A percentile compares a stretch with the other conserved stretches of the same genome.
Evolutionary conservation across 2,329 filamentous ascomycete species (phyloP).

Genomic region (Aspergillus amoenus): DNA sequence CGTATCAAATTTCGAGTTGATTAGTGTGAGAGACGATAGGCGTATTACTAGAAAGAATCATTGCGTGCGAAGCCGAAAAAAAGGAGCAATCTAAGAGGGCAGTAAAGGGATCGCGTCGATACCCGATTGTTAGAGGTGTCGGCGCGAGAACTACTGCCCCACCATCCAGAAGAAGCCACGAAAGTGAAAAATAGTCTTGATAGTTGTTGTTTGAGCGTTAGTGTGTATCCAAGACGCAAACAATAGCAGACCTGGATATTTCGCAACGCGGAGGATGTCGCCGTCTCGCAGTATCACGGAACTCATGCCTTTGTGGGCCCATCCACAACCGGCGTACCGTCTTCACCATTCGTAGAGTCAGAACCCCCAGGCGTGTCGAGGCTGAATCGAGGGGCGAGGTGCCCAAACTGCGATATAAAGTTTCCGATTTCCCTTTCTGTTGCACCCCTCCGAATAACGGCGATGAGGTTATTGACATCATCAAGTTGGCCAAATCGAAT

Average conservation of each 20-base stretch:
- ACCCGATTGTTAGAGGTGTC: not conserved
- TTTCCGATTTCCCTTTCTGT: not conserved
- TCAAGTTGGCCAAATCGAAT: conserved; percentile 24
- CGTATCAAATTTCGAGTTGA: not conserved
- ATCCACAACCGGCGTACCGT: not conserved
- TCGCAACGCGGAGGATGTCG: not conserved
- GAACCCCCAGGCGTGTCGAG: not conserved
- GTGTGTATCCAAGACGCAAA: not conserved
- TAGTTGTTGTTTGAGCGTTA: not conserved
- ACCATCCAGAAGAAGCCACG: not conserved
- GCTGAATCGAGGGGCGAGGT: not conserved
- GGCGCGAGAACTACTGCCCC: not conserved
- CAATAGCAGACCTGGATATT: not conserved
- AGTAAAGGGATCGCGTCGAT: not conserved
- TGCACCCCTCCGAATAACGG: conserved; percentile 26
- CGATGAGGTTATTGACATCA: conserved; percentile 24
- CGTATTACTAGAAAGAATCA: not conserved
- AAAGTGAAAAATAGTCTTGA: not conserved
- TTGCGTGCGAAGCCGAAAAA: not conserved
- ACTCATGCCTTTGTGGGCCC: not conserved
- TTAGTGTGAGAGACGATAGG: not conserved
- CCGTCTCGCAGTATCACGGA: not conserved
- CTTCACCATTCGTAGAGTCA: not conserved
- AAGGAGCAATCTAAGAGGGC: not conserved
- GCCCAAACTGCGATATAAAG: not conserved